These are phyloP conservation scores for Guadua angustifolia DNA, from an alignment of 176 grass and related monocot genomes.

Conservation along the genomic window DNA sequence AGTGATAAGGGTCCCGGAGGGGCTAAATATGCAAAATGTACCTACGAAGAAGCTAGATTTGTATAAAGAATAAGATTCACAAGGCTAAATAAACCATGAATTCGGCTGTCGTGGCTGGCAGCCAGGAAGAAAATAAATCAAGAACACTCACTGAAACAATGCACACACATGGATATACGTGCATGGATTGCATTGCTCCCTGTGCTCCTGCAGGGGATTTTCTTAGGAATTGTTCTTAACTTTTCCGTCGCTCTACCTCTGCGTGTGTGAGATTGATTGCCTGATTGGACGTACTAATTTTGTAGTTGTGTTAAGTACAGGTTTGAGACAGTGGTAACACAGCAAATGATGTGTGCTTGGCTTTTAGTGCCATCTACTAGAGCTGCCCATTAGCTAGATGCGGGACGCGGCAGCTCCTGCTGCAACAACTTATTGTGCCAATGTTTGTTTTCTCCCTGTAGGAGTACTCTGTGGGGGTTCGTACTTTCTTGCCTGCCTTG, in stretches of 20 bases:
- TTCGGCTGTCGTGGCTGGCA: not conserved
- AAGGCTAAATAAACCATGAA: too few relatives aligned
- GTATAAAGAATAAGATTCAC: too few relatives aligned
- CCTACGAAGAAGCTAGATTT: too few relatives aligned
- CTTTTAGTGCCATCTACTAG: not conserved
- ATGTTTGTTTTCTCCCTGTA: not conserved
- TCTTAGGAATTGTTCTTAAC: not conserved
- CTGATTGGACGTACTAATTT: not conserved
- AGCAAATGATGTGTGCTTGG: conserved; percentile 25
- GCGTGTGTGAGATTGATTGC: not conserved
- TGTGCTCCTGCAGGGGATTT: conserved; percentile 1
- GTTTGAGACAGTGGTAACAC: not conserved
- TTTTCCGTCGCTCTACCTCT: not conserved
- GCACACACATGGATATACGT: not conserved
- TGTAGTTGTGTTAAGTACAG: not conserved
- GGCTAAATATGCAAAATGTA: too few relatives aligned
- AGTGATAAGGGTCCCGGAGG: too few relatives aligned
- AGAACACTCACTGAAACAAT: too few relatives aligned
- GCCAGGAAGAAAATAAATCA: not conserved
- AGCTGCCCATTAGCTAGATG: not conserved
- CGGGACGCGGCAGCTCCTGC: not conserved
- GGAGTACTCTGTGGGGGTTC: not conserved
- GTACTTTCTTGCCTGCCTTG: not conserved
- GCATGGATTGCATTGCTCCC: not conserved
- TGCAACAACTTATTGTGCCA: not conserved